Evolutionary conservation across 2,329 filamentous ascomycete species (phyloP).

Genomic region (Epichloe uncinata): DNA sequence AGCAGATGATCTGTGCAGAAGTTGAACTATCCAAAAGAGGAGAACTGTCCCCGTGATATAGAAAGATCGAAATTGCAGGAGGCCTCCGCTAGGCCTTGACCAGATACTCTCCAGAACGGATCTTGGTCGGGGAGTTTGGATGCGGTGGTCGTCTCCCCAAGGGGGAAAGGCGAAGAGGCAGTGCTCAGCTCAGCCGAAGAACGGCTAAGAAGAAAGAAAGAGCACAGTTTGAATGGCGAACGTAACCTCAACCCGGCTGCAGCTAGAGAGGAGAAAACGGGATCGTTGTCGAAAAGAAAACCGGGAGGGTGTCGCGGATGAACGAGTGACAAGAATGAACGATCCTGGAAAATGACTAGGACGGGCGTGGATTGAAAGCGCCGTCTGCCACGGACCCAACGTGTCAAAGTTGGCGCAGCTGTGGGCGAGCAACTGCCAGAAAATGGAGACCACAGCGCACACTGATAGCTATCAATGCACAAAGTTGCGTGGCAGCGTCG

Average conservation of each 20-base stretch:
- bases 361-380: neutral
- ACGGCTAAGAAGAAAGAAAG: neutral
- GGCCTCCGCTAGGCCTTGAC: neutral
- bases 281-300: neutral
- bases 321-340: conserved; percentile 4
- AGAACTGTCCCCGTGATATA: neutral
- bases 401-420: conserved; percentile 1
- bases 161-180: neutral
- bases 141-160: neutral
- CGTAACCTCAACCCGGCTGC: neutral
- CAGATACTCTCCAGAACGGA: too few relatives aligned
- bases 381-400: neutral
- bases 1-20: neutral
- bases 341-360: neutral
- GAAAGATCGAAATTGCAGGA: neutral
- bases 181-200: neutral
- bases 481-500: neutral
- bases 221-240: neutral
- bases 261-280: neutral
- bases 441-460: neutral
- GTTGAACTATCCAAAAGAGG: neutral
- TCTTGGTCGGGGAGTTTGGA: neutral
- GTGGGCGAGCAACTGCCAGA: neutral
- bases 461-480: conserved; percentile 1
- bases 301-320: neutral